Conservation (phyloP, 257 asterid species). For the Solanum raphanifolium region DNA sequence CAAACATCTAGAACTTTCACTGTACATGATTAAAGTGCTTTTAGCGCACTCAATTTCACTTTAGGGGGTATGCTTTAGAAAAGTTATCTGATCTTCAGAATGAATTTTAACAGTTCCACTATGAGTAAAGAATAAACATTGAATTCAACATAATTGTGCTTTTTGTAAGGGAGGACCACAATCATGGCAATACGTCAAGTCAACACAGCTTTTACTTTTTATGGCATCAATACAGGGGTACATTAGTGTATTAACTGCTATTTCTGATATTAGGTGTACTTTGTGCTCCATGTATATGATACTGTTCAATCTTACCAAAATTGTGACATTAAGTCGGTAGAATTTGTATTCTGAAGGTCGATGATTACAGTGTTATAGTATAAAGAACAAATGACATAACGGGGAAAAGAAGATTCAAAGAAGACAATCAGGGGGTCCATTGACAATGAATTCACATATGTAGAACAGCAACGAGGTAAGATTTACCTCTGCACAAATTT, state of each 20-base stretch:
- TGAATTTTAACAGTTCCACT: background rate
- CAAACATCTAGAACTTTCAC: background rate
- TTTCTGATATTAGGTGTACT: background rate
- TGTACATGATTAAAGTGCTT: background rate
- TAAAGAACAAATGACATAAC: background rate
- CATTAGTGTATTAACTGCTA: background rate
- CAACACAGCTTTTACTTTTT: background rate
- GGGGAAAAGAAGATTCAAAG: background rate
- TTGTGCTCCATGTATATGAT: background rate
- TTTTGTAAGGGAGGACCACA: background rate
- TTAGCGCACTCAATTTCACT: background rate
- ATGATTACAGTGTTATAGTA: background rate
- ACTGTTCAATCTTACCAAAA: background rate
- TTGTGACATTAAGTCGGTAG: background rate
- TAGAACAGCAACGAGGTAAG: background rate
- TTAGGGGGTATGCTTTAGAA: background rate
- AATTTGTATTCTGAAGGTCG: background rate
- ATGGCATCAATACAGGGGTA: background rate
- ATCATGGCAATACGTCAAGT: background rate
- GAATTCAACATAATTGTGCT: background rate
- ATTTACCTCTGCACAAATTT: conserved; percentile 71
- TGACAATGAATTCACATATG: background rate
- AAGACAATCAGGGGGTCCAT: background rate
- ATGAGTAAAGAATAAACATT: background rate
- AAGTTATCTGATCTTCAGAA: background rate